Percentiles rank a stretch among this genome's conserved stretches.
phyloP scores from a whole-genome alignment of 805 yeast genomes.

The Myxozyma neotropica region DNA sequence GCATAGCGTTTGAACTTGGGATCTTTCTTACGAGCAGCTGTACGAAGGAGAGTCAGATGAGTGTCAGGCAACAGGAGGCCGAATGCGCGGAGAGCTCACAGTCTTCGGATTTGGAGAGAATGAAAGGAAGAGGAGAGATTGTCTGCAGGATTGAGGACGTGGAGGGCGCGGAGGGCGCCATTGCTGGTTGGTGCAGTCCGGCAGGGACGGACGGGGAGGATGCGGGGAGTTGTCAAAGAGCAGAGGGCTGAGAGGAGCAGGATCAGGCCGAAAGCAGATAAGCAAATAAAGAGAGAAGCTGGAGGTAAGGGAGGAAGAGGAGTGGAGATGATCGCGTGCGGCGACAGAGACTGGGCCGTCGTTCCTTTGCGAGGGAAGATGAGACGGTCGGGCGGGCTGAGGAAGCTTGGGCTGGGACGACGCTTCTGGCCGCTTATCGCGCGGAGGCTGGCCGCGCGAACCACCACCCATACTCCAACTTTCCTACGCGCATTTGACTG shows the following conservation, averaged over 20 bases:
- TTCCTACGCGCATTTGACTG: no score
- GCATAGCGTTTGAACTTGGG: conserved; percentile 71
- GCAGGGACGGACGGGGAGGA: background rate
- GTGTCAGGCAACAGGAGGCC: background rate
- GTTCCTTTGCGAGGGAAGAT: background rate
- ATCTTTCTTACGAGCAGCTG: conserved; percentile 38
- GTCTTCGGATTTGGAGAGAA: conserved; percentile 31
- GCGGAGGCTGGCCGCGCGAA: background rate
- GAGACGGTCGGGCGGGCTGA: background rate
- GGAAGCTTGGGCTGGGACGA: conserved; percentile 4
- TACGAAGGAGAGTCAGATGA: background rate
- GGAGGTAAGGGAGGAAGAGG: no score
- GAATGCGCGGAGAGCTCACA: no score
- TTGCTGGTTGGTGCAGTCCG: background rate
- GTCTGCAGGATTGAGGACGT: conserved; percentile 32
- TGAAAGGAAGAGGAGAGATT: conserved; percentile 33
- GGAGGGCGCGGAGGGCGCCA: conserved; percentile 31
- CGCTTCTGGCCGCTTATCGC: conserved; percentile 6
- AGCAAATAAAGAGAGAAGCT: no score
- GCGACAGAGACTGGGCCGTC: no score
- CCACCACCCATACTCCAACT: no score
- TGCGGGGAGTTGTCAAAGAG: background rate
- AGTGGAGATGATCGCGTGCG: no score
- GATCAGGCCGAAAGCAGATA: no score
- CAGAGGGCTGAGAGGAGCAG: background rate